Conservation (phyloP, 257 asterid species). For the Scutellaria galericulata region DNA sequence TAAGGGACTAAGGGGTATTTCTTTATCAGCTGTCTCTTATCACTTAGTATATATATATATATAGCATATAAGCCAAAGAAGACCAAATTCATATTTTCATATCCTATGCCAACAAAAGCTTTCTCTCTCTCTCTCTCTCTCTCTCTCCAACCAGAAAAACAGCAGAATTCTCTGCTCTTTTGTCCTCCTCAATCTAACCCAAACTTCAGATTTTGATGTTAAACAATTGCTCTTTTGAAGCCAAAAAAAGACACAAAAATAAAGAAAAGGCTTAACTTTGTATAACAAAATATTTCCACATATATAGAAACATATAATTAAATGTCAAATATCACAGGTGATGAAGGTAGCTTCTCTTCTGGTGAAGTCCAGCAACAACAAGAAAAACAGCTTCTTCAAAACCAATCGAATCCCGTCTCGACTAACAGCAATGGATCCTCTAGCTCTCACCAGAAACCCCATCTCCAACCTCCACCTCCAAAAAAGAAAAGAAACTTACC, state of each 20-base stretch:
- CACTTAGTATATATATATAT: slow-evolving; percentile 43
- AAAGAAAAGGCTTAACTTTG: background rate
- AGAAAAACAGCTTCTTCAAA: slow-evolving; percentile 29
- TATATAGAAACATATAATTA: background rate
- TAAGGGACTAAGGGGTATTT: slow-evolving; percentile 35
- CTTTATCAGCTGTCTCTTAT: slow-evolving; percentile 46
- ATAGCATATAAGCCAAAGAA: slow-evolving; percentile 72
- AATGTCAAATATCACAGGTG: slow-evolving; percentile 59
- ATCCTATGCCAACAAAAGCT: slow-evolving; percentile 31
- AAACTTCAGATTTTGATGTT: slow-evolving; percentile 35
- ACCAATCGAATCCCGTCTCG: slow-evolving; percentile 25
- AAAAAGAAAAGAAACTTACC: slow-evolving; percentile 60
- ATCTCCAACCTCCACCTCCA: slow-evolving; percentile 30
- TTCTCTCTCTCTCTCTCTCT: slow-evolving; percentile 23
- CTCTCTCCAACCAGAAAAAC: slow-evolving; percentile 39
- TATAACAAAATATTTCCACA: background rate
- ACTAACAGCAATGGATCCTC: slow-evolving; percentile 49
- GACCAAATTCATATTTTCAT: slow-evolving; percentile 39
- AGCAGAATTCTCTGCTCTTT: slow-evolving; percentile 52
- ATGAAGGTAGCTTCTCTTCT: slow-evolving; percentile 58
- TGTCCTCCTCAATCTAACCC: slow-evolving; percentile 48
- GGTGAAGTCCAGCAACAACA: slow-evolving; percentile 54
- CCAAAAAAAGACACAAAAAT: background rate
- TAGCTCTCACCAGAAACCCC: slow-evolving; percentile 37
- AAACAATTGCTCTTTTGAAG: slow-evolving; percentile 24